Base-by-base conservation (phyloP, 2,329 filamentous ascomycete species). In the Sporothrix brunneoviolacea region DNA sequence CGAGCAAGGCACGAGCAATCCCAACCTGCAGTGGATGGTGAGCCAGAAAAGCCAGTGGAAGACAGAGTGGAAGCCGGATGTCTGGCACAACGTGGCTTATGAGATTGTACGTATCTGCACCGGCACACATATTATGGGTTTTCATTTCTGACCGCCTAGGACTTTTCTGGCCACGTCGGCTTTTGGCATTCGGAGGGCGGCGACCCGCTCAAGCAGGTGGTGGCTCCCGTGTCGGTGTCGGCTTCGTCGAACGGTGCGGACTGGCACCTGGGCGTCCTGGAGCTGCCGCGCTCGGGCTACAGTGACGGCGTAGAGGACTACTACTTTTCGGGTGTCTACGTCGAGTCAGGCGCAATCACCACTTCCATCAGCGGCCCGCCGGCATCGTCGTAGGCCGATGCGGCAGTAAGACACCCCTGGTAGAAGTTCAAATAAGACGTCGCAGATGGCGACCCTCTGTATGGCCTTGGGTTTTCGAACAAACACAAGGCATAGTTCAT, bases 21-120 rank as follows among this genome's bases (percentile, higher is more conserved):
- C 73, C 27, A 74, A 75, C 57, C 70, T 88, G 55, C 77, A 80
- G 58, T 88, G 83, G 82, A 77, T 80, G 65, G 79, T 81, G 9
- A 72, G 73, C 53, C 75, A 80, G 15, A 68, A 74, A 58, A 76
- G 74, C 44, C 69, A 85, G 58, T 88, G 83, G 83, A 77, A 75
- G 59, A 72, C 74, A 1, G 70, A 77, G 54, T 82, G 84, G 64
- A 72, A 72, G 48, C 71, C 83, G 1, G 79, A 74, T 36, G 77
- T 82, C 10, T 88, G 84, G 84, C 84, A 88, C 65, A 89, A 89
- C 62, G 74, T 87, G 59, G 84, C 83, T 42, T 88, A 87, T 60
- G 83, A 82, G 63, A 85, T 87, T 54, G 24, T 28, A 28, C 5
- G 24, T n/a, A n/a, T n/a, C n/a, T n/a, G n/a, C n/a, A n/a, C n/a